Percentiles rank a stretch among this genome's conserved stretches.
These are phyloP conservation scores for Hypoxylon trugodes DNA, from an alignment of 495 filamentous ascomycete species.

Conservation along the genomic window DNA sequence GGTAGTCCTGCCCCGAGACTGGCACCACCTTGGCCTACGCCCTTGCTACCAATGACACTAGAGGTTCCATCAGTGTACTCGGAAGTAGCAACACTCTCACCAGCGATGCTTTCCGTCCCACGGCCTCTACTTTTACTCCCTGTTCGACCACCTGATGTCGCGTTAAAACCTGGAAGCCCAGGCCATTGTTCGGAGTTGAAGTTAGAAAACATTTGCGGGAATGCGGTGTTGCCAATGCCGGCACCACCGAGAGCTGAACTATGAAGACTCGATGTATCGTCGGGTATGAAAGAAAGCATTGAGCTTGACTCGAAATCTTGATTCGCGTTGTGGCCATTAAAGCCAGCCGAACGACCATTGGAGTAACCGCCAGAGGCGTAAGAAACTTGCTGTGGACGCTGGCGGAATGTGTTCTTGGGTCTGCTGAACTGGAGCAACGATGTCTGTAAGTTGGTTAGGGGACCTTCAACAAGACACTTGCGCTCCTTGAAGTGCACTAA, in stretches of 20 bases:
- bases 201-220: slow-evolving; percentile 93
- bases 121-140: slow-evolving; percentile 65
- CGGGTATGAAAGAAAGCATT: slow-evolving; percentile 91
- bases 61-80: slow-evolving; percentile 84
- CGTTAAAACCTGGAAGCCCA: slow-evolving; percentile 71
- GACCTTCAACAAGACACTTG: slow-evolving; percentile 95
- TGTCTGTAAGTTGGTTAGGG: slow-evolving; percentile 93
- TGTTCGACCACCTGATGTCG: slow-evolving; percentile 63
- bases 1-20: slow-evolving; percentile 81
- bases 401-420: slow-evolving; percentile 90
- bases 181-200: slow-evolving; percentile 92
- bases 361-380: slow-evolving; percentile 81
- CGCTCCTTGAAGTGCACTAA: slow-evolving; percentile 97
- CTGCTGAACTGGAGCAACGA: slow-evolving; percentile 94
- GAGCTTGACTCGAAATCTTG: slow-evolving; percentile 89
- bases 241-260: slow-evolving; percentile 89
- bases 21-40: slow-evolving; percentile 76
- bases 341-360: slow-evolving; percentile 52
- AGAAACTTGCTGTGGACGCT: slow-evolving; percentile 60
- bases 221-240: slow-evolving; percentile 76
- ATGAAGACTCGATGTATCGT: slow-evolving; percentile 96
- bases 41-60: slow-evolving; percentile 75
- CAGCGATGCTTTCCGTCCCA: slow-evolving; percentile 80
- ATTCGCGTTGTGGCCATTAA: slow-evolving; percentile 56
- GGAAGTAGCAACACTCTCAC: slow-evolving; percentile 88